Evolutionary conservation across 129 eudicot species (phyloP).

Genomic region (Calendula officinalis): DNA sequence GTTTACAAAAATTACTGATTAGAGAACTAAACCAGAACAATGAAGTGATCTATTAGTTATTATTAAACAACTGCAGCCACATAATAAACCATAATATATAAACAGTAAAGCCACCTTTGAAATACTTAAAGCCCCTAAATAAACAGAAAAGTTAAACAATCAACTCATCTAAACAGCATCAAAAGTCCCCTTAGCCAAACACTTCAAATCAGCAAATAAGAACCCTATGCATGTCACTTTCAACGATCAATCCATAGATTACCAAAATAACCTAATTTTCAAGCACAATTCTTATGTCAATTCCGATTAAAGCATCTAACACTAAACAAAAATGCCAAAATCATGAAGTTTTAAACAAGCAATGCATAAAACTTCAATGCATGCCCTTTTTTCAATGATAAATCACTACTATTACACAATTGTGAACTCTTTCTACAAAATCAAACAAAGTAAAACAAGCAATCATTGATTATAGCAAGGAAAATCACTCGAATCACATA

Average conservation of each 20-base stretch:
- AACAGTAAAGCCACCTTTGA: constrained; percentile 6
- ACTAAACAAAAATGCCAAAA: constrained; percentile 9
- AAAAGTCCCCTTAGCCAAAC: constrained; percentile 7
- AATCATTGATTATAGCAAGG: neutral
- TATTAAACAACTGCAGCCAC: neutral
- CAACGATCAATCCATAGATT: constrained; percentile 1
- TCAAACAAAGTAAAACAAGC: constrained; percentile 9
- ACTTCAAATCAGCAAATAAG: neutral
- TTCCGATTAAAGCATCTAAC: neutral
- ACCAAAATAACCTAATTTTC: neutral
- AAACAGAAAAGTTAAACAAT: constrained; percentile 2
- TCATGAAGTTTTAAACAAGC: neutral
- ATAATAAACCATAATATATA: constrained; percentile 2
- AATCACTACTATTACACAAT: neutral
- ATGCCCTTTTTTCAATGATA: constrained; percentile 19
- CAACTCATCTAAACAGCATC: neutral
- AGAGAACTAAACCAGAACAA: neutral
- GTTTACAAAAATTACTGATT: neutral
- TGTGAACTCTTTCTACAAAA: neutral
- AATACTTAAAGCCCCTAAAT: constrained; percentile 10
- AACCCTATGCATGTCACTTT: constrained; percentile 23
- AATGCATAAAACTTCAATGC: constrained; percentile 22
- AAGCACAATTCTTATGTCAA: neutral
- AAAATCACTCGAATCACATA: neutral
- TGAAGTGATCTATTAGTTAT: neutral